phyloP scores from a whole-genome alignment of 2,329 filamentous ascomycete species.

The Trichoderma sp. region DNA sequence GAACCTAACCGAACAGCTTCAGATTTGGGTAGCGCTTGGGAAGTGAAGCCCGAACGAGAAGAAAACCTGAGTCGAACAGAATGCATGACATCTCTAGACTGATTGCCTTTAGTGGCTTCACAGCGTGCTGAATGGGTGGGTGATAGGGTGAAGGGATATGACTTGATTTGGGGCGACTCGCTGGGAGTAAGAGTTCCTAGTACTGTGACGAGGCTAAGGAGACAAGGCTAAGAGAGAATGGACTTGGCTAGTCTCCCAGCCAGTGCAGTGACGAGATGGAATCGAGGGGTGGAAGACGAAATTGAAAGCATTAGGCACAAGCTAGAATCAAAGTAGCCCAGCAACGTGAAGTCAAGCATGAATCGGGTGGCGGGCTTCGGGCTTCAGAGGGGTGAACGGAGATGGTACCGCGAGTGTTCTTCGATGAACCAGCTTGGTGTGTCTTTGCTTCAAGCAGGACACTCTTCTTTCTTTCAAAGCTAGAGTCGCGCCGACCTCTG shows the following conservation, averaged over 20 bases:
- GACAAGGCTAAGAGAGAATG: conserved; percentile 3
- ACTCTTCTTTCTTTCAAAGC: neutral
- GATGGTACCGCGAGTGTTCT: neutral
- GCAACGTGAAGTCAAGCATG: neutral
- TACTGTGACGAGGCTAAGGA: neutral
- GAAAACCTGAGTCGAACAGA: neutral
- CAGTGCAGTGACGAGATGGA: neutral
- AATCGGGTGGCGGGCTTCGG: neutral
- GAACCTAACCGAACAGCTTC: neutral
- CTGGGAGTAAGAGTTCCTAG: neutral
- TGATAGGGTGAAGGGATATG: neutral
- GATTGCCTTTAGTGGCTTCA: neutral
- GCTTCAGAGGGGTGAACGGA: neutral
- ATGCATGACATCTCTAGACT: neutral
- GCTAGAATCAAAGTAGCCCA: conserved; percentile 1
- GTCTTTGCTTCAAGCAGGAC: neutral
- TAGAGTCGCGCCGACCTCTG: neutral
- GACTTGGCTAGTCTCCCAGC: neutral
- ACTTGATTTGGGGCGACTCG: neutral
- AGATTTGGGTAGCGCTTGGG: neutral
- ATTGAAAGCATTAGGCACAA: neutral
- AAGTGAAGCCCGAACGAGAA: neutral
- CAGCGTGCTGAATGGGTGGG: neutral
- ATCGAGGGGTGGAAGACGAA: neutral
- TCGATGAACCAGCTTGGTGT: neutral